These are phyloP conservation scores for Naganishia sp. DNA, from an alignment of 1,284 basidiomycete species.

Conservation along the genomic window DNA sequence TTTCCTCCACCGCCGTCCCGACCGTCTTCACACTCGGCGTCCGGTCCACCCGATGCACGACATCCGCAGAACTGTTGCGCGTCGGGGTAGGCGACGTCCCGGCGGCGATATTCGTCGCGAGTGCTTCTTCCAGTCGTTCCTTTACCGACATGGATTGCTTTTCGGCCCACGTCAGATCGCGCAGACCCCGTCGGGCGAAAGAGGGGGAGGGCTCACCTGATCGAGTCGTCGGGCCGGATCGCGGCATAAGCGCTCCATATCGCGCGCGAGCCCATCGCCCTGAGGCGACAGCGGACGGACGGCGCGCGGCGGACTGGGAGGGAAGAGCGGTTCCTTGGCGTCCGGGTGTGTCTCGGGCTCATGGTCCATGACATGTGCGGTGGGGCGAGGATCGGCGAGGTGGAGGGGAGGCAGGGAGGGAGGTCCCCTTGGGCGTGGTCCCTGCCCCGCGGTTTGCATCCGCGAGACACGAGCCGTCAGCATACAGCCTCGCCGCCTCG, in stretches of 20 bases:
- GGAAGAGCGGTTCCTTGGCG: conserved; percentile 20
- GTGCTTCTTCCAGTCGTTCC: conserved; percentile 16
- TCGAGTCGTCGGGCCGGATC: neutral
- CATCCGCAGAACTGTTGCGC: neutral
- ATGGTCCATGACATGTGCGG: conserved; percentile 7
- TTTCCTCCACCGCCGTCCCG: neutral
- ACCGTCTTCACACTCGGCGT: neutral
- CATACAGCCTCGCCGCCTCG: neutral
- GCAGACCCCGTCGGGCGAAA: too few species aligned
- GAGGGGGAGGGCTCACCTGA: conserved; percentile 2
- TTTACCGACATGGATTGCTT: conserved; percentile 21
- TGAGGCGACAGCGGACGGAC: neutral
- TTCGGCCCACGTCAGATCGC: too few species aligned
- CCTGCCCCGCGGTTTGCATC: neutral
- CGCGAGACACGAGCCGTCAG: neutral
- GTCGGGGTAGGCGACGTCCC: neutral
- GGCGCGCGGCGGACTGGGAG: conserved; percentile 17
- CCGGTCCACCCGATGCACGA: neutral
- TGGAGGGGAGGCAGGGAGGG: neutral
- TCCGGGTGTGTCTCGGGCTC: neutral
- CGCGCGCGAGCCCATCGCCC: neutral
- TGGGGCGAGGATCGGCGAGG: neutral
- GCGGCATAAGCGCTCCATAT: too few species aligned
- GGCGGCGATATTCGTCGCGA: conserved; percentile 1
- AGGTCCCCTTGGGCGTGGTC: neutral